Base-by-base conservation (phyloP, 1,284 basidiomycete genomes). In the Melampsora abietis-canadensis region DNA sequence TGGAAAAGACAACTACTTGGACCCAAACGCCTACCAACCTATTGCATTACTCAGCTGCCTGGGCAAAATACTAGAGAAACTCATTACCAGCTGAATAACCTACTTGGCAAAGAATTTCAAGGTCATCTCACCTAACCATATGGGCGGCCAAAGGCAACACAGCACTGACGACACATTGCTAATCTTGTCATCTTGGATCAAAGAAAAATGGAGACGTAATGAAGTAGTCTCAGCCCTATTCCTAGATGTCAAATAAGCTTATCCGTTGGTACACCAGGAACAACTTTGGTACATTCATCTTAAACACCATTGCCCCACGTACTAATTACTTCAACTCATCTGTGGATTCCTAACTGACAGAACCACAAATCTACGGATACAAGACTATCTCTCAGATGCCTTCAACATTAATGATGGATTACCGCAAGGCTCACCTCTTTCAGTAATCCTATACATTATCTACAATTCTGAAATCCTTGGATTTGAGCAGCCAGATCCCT, bases 401-500 rank as follows among this genome's bases (percentile, higher is more conserved):
- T 72, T 72, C 47, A 8, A 21, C 5, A 40, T 72, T 6, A 10
- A 48, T 8, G 12, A 47, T 19, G 69, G 69, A 0, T 48, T 64
- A 2, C 69, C 69, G 14, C 69, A 72, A 34, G 69, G 62, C 0
- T 72, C 61, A n/a, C 69, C 69, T 4, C 37, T 65, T 0, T 72
- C 69, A 0, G 61, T 65, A 8, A 72, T 65, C 14, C 47, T 72
- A 1, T 72, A 72, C 15, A 64, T 72, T 4, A 21, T 57, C 7
- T 72, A 72, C 21, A 72, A 72, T 7, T 51, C 44, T 1, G 12
- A n/a, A 8, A 27, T 72, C 10, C 61, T 65, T 4, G 30, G 17
- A 2, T 7, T 14, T 5, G 7, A 27, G 4, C n/a, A 7, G 44
- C 47, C 46, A 2, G 7, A 27, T 0, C 44, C 17, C 0, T 0